Conservation (phyloP, 164 flowering plant species). For the Piper betle region DNA sequence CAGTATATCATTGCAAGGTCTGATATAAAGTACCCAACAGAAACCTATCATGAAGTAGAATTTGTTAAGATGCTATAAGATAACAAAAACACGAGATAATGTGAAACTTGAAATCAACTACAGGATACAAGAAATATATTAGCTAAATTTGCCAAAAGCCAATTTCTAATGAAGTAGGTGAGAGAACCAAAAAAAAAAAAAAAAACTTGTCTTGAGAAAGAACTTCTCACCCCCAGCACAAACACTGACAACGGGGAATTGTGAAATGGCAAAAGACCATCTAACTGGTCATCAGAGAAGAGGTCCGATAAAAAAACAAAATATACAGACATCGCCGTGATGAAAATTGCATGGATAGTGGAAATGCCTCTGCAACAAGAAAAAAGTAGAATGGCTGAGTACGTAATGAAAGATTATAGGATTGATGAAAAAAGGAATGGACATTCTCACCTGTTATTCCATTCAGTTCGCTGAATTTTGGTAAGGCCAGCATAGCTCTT, state of each 20-base stretch:
- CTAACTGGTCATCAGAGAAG: constrained; percentile 39
- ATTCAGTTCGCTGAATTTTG: constrained; percentile 63
- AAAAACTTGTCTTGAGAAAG: neutral
- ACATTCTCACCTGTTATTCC: constrained; percentile 62
- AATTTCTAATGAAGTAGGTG: no score
- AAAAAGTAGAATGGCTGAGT: neutral
- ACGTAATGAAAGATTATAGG: neutral
- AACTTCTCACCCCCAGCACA: constrained; percentile 49
- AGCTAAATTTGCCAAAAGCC: no score
- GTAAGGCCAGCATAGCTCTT: constrained; percentile 59
- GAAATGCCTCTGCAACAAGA: constrained; percentile 65
- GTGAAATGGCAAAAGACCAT: constrained; percentile 45
- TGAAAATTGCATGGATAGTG: constrained; percentile 77
- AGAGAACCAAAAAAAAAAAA: no score
- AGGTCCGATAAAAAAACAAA: constrained; percentile 90
- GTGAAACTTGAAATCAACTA: no score
- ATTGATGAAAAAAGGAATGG: no score
- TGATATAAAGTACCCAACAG: constrained; percentile 6
- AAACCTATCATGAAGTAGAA: neutral
- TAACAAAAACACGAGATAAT: neutral
- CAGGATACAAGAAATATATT: no score
- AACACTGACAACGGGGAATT: constrained; percentile 72
- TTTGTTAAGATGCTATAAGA: neutral
- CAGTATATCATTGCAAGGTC: constrained; percentile 88
- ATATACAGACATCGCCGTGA: constrained; percentile 58